Conservation (phyloP, 371 early-diverging fungal species). For the Coemansia sp. region DNA sequence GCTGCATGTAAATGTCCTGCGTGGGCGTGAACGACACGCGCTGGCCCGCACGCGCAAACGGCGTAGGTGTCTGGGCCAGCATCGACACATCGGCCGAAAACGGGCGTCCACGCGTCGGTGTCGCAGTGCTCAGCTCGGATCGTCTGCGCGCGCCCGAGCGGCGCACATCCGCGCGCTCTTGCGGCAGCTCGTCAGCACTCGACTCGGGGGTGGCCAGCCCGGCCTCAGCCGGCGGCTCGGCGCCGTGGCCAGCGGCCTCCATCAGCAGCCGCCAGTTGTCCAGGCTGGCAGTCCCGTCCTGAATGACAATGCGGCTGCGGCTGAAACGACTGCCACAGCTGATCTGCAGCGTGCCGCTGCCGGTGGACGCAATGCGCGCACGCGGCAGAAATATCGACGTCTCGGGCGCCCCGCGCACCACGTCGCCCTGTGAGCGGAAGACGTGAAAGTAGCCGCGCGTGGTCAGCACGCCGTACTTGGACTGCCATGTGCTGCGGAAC, state of each 20-base stretch:
- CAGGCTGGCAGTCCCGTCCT: slow-evolving; percentile 34
- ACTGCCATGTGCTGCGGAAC: slow-evolving; percentile 50
- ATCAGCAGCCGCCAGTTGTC: slow-evolving; percentile 38
- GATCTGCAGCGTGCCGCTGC: slow-evolving; percentile 33
- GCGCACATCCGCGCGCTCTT: background rate
- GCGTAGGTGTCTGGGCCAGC: slow-evolving; percentile 30
- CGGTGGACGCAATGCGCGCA: slow-evolving; percentile 21
- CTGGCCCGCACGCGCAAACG: slow-evolving; percentile 4
- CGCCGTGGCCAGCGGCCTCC: slow-evolving; percentile 20
- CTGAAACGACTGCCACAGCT: slow-evolving; percentile 32
- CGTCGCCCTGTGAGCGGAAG: slow-evolving; percentile 48
- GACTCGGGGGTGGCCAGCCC: slow-evolving; percentile 43
- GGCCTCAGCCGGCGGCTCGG: background rate
- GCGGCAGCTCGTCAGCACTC: slow-evolving; percentile 27
- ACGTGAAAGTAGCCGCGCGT: slow-evolving; percentile 46
- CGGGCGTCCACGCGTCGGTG: slow-evolving; percentile 36
- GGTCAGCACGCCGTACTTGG: slow-evolving; percentile 47
- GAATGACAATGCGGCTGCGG: slow-evolving; percentile 40
- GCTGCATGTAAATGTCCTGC: slow-evolving; percentile 33
- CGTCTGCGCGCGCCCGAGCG: background rate
- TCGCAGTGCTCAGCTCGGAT: slow-evolving; percentile 4
- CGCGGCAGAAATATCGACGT: slow-evolving; percentile 42
- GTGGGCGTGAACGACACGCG: slow-evolving; percentile 27
- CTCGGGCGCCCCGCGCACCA: slow-evolving; percentile 41
- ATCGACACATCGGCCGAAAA: slow-evolving; percentile 42